phyloP scores from a whole-genome alignment of 192 early-diverging fungal species.

The Backusella morwellensis region DNA sequence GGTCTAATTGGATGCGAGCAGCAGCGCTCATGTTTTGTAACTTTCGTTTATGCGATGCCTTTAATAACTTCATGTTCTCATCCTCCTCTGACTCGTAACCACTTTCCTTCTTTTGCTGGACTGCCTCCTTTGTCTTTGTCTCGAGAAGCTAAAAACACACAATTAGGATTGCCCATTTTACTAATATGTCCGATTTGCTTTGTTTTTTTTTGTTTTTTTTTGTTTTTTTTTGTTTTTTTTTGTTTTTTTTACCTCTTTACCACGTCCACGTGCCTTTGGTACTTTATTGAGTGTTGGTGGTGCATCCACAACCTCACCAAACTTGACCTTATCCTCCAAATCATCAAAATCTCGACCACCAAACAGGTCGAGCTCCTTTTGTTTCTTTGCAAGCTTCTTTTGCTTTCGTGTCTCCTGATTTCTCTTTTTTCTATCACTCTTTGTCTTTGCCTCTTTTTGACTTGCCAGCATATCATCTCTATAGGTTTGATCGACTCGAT shows the following conservation, averaged over 20 bases:
- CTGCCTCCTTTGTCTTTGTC: background rate
- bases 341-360: conserved; percentile 50
- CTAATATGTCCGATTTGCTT: conserved; percentile 25
- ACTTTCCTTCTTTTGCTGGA: conserved; percentile 19
- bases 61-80: conserved; percentile 39
- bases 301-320: conserved; percentile 56
- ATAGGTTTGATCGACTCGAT: conserved; percentile 46
- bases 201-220: background rate
- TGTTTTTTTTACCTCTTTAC: conserved; percentile 39
- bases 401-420: conserved; percentile 49
- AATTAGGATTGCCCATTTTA: background rate
- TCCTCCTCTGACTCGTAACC: conserved; percentile 38
- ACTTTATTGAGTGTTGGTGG: conserved; percentile 48
- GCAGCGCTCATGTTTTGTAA: conserved; percentile 45
- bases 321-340: conserved; percentile 49
- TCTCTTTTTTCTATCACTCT: conserved; percentile 43
- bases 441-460: conserved; percentile 34
- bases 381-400: conserved; percentile 42
- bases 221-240: no score
- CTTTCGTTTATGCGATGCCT: conserved; percentile 36
- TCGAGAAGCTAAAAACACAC: background rate
- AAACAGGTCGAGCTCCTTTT: conserved; percentile 27
- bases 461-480: conserved; percentile 36
- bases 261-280: conserved; percentile 45
- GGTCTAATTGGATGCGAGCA: conserved; percentile 43